These are phyloP conservation scores for Perkinsus chesapeaki DNA, from an alignment of 169 alveolate genomes.

Conservation along the genomic window DNA sequence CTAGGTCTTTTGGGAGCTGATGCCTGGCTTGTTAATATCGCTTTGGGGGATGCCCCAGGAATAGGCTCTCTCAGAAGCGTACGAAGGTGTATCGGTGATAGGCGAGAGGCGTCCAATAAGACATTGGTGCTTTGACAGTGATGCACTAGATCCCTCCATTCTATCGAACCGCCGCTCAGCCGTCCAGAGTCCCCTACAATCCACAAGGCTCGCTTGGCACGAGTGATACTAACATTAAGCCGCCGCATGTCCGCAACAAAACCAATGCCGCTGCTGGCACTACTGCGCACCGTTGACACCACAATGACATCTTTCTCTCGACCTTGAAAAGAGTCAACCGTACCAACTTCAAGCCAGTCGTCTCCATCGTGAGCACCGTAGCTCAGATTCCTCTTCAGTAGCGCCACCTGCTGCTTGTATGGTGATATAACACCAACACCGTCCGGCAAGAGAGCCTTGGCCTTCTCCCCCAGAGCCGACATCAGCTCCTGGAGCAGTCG, in stretches of 20 bases:
- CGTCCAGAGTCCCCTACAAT: constrained; percentile 58
- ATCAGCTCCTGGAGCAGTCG: not conserved
- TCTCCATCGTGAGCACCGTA: not conserved
- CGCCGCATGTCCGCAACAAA: constrained; percentile 86
- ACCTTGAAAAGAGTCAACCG: constrained; percentile 13
- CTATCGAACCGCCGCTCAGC: not conserved
- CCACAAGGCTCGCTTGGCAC: constrained; percentile 82
- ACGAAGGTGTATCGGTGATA: not conserved
- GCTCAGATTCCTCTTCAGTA: not conserved
- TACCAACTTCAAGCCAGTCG: not conserved
- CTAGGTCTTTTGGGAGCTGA: not conserved
- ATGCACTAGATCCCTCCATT: not conserved
- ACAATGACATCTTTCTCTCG: constrained; percentile 80
- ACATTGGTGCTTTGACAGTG: not conserved
- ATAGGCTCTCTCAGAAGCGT: not conserved
- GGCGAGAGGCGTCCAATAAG: not conserved
- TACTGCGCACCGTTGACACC: constrained; percentile 83
- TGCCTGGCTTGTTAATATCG: not conserved
- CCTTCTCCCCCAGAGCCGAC: not conserved
- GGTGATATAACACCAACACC: not conserved
- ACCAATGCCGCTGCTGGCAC: constrained; percentile 42
- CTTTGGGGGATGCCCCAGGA: not conserved
- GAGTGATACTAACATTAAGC: constrained; percentile 88
- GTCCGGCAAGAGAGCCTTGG: not conserved
- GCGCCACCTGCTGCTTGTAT: not conserved